Base-by-base conservation (phyloP, 2,329 filamentous ascomycete genomes). In the Venturiaceae sp. region DNA sequence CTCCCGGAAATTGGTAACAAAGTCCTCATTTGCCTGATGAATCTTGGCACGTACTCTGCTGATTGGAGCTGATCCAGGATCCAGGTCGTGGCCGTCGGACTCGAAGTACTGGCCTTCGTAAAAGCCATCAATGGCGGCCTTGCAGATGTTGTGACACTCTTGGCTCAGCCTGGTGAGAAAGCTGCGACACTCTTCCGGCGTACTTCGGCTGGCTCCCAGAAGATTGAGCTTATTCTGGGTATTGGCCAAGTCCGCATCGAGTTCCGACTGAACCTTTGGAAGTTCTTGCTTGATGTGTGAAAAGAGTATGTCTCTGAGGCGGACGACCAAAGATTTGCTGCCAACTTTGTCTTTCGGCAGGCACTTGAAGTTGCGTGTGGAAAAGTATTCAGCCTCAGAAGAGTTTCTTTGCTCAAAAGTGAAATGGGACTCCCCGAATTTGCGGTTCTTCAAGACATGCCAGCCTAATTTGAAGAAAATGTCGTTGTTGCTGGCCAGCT, bases 31-130 rank as follows among this genome's bases (percentile, higher is more conserved):
- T 1, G 75, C 66, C 36, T 79, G 75, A 57, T 84, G 81, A 1
- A 84, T 70, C 0, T 79, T 71, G 0, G 82, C 81, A 0, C 83
- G 75, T 3, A 86, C 70, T 0, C 81, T 75, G 37, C 72, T 76
- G 37, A 66, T 63, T 53, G 71, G 66, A n/a, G 65, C 60, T n/a
- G 26, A 5, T 14, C 23, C 21, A 46, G n/a, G 7, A 60, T 57
- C 60, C 3, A 58, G 28, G 13, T 62, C 62, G 8, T 65, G 37
- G 53, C 61, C 63, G 13, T 66, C 44, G 1, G 37, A 30, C 0
- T 65, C 65, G 61, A 77, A 76, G 2, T 67, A 63, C 5, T 67
- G 63, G 28, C 69, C 62, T 3, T 61, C 60, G 8, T 77, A 77
- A 44, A 71, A 68, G 4, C 68, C 69, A 39, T 62, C 65, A 11